Conservation (phyloP, 2,329 filamentous ascomycete species). For the Fusarium papillatum region DNA sequence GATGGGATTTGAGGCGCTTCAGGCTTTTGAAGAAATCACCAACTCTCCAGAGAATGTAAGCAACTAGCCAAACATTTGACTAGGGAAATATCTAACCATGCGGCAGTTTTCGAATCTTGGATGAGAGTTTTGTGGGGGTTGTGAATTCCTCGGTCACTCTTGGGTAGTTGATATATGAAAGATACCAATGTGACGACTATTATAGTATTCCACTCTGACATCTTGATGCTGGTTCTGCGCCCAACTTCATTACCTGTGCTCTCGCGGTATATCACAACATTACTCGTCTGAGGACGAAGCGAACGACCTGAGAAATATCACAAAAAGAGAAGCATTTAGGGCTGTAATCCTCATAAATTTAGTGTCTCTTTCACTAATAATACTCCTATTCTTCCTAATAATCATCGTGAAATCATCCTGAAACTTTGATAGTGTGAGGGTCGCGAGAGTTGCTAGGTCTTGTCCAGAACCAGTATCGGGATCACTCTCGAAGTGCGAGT, state of each 20-base stretch:
- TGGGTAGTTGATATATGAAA: neutral
- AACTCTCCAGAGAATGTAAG: constrained; percentile 68
- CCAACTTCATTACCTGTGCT: neutral
- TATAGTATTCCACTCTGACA: neutral
- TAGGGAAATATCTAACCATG: constrained; percentile 1
- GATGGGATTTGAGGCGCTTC: constrained; percentile 85
- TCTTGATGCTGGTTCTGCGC: neutral
- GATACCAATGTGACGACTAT: neutral
- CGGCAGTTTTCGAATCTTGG: constrained; percentile 26
- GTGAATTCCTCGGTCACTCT: neutral
- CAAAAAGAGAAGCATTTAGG: no score
- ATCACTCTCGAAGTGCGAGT: no score
- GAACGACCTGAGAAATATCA: no score
- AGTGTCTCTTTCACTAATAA: no score
- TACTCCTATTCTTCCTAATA: no score
- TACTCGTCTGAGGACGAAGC: no score
- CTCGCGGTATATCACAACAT: neutral
- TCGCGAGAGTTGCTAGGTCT: no score
- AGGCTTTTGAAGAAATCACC: constrained; percentile 87
- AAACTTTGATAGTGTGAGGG: no score
- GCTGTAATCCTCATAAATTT: no score
- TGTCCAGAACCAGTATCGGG: no score
- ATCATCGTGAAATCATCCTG: no score
- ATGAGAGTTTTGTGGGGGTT: neutral
- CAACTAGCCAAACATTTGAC: neutral